These are phyloP conservation scores for Encephalitozoon intestinalis DNA, from an alignment of 371 early-diverging fungal species.

Conservation along the genomic window DNA sequence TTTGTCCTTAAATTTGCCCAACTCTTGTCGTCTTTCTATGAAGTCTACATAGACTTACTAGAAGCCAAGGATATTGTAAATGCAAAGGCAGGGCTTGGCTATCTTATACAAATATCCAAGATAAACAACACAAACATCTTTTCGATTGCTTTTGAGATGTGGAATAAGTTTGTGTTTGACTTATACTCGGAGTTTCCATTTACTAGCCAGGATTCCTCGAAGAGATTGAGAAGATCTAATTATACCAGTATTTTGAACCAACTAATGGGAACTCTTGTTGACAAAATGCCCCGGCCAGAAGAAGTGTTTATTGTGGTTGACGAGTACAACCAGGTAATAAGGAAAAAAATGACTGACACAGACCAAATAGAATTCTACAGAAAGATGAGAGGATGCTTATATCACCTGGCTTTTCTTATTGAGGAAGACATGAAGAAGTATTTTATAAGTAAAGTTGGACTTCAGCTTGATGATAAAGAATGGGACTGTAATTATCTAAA, in stretches of 20 bases:
- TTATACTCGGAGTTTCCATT: conserved; percentile 52
- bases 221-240: conserved; percentile 40
- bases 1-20: conserved; percentile 34
- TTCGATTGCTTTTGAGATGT: conserved; percentile 31
- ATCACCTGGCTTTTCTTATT: conserved; percentile 47
- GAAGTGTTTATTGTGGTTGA: conserved; percentile 91
- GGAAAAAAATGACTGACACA: conserved; percentile 89
- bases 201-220: neutral
- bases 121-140: conserved; percentile 47
- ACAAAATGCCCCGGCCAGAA: conserved; percentile 61
- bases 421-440: conserved; percentile 43
- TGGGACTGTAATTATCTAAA: conserved; percentile 91
- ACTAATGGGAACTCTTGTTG: conserved; percentile 42
- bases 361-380: conserved; percentile 92
- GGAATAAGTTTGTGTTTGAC: conserved; percentile 43
- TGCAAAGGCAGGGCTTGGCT: conserved; percentile 13
- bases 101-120: conserved; percentile 30
- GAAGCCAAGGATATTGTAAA: conserved; percentile 4
- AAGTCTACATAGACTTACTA: conserved; percentile 2
- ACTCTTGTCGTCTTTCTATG: conserved; percentile 36
- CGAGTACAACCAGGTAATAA: conserved; percentile 96
- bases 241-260: conserved; percentile 42
- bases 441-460: conserved; percentile 36
- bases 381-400: conserved; percentile 69
- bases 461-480: conserved; percentile 61